Base-by-base conservation (phyloP, 2,329 filamentous ascomycete species). In the Colletotrichum destructivum region DNA sequence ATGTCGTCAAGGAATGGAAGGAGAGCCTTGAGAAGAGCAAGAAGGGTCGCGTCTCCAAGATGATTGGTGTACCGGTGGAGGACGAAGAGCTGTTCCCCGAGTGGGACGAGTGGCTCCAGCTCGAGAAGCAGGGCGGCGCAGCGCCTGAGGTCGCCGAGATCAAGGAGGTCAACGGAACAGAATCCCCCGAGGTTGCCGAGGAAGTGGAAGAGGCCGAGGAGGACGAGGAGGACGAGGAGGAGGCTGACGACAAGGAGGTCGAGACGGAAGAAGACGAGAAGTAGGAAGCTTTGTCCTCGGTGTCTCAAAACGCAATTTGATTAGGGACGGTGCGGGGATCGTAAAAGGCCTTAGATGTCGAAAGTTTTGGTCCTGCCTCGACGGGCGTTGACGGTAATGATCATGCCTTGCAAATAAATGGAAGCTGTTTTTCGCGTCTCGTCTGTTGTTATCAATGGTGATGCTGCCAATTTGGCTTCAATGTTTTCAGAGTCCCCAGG, bases 31-130 rank as follows among this genome's bases (percentile, higher is more conserved):
- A 98, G 81, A 94, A 94, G 83, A 88, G 87, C 64, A 96, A 96
- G 81, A 98, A 97, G 86, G 89, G 88, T 13, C 94, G 96, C 75
- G 93, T 98, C 4, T 90, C 93, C 13, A 93, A 96, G 83, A 87
- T 95, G 62, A 89, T 99, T 65, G 96, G 93, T 72, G 88, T 94
- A 0, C 96, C 96, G 0, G 93, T 90, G 0, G 92, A 93, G 76
- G 94, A 95, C 71, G 93, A 93, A 51, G 95, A 97, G 3, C 88
- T 99, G 76, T 99, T 99, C 84, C 96, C 96, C 0, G 94, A 98
- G 78, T 99, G 96, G 96, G 93, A 98, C 5, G 93, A 96, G 82
- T 98, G 94, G 86, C 80, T 98, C 76, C 88, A 89, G 78, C 80
- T 98, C 73, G 96, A 98, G 85, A 89, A 88, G 71, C 91, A 95